These are phyloP conservation scores for Breynia disticha DNA, from an alignment of 441 rosid species.

Conservation along the genomic window DNA sequence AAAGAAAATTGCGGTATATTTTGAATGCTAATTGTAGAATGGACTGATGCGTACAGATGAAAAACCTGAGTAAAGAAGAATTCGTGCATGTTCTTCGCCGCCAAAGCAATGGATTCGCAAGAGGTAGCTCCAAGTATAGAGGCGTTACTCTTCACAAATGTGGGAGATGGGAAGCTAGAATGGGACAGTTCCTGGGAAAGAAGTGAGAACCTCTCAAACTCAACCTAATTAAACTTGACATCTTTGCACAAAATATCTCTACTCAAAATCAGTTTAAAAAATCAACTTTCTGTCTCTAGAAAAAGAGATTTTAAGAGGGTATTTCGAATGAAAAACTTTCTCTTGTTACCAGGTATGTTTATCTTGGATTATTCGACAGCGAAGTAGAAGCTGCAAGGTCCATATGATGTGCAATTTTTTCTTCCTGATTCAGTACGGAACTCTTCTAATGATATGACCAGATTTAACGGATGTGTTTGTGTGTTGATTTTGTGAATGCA, in stretches of 20 bases:
- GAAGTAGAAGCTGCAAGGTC: slow-evolving; percentile 87
- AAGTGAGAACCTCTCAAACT: slow-evolving; percentile 47
- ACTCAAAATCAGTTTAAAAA: too few relatives aligned
- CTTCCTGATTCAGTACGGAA: not conserved
- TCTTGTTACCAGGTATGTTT: slow-evolving; percentile 44
- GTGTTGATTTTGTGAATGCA: slow-evolving; percentile 2
- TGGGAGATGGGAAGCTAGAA: slow-evolving; percentile 79
- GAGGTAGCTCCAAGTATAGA: slow-evolving; percentile 72
- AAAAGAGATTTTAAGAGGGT: not conserved
- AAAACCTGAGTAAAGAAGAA: slow-evolving; percentile 62
- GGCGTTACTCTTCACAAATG: slow-evolving; percentile 71
- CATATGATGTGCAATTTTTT: slow-evolving; percentile 3
- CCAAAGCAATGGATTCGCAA: slow-evolving; percentile 63
- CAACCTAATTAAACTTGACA: not conserved
- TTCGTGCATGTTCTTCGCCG: slow-evolving; percentile 81
- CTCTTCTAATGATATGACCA: not conserved
- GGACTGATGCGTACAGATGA: slow-evolving; percentile 34
- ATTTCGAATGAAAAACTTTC: slow-evolving; percentile 3
- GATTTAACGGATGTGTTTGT: not conserved
- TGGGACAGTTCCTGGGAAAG: slow-evolving; percentile 80
- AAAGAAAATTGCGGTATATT: not conserved
- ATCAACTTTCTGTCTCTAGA: too few relatives aligned
- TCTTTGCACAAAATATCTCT: too few relatives aligned
- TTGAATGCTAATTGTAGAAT: not conserved
- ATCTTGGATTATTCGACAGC: slow-evolving; percentile 67